A percentile compares a stretch with the other conserved stretches of the same genome.
phyloP scores from a whole-genome alignment of 2,329 filamentous ascomycete genomes.

The Thielaviopsis euricoi region DNA sequence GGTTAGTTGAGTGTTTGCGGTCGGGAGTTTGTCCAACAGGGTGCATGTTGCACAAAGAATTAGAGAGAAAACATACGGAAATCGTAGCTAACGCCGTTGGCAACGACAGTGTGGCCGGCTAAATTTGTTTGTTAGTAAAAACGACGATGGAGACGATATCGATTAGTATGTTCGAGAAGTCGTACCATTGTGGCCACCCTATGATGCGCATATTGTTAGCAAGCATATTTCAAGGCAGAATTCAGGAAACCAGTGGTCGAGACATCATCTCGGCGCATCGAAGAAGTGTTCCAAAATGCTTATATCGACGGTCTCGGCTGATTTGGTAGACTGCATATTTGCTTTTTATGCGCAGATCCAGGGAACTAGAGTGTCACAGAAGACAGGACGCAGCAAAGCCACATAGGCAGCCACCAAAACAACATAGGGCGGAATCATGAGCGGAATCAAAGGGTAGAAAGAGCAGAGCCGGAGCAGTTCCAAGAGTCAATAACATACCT shows the following conservation, averaged over 20 bases:
- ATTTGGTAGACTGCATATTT: not conserved
- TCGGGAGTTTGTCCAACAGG: not conserved
- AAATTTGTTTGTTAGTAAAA: slow-evolving; percentile 11
- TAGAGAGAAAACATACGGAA: slow-evolving; percentile 24
- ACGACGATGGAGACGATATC: not conserved
- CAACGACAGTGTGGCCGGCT: slow-evolving; percentile 12
- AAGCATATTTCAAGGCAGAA: not conserved
- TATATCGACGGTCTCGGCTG: not conserved
- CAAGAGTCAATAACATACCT: slow-evolving; percentile 5
- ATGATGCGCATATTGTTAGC: slow-evolving; percentile 2
- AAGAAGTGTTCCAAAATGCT: not conserved
- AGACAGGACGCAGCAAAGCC: not conserved
- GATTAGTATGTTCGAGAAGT: not conserved
- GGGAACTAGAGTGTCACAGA: not conserved
- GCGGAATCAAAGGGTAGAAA: not conserved
- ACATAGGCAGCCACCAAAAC: not conserved
- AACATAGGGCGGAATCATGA: not conserved
- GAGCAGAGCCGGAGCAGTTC: not conserved
- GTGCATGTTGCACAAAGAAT: slow-evolving; percentile 33
- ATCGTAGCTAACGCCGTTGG: slow-evolving; percentile 14
- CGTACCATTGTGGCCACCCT: slow-evolving; percentile 12
- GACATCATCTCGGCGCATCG: slow-evolving; percentile 4
- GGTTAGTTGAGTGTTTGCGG: not conserved
- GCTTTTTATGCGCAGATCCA: not conserved
- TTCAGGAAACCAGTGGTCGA: not conserved